Evolutionary conservation across 768 basidiomycete genomes (phyloP).

Genomic region (Coprinopsis strossmayeri): DNA sequence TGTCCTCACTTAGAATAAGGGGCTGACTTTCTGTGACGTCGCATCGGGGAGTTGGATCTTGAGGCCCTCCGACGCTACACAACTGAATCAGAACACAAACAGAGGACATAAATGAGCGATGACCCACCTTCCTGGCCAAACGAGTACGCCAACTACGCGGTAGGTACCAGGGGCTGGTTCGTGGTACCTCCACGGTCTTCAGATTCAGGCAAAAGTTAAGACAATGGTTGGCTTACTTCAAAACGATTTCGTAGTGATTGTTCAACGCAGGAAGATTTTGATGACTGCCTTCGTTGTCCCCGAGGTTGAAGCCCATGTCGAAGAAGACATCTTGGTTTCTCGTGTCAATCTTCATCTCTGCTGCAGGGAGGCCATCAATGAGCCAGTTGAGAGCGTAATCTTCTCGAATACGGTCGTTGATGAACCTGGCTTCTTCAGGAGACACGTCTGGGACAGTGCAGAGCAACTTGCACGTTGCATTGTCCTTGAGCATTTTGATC

Average conservation of each 20-base stretch:
- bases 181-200: conserved; percentile 62
- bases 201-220: neutral
- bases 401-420: conserved; percentile 87
- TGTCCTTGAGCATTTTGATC: conserved; percentile 78
- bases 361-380: conserved; percentile 88
- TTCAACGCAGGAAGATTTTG: conserved; percentile 66
- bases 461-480: conserved; percentile 68
- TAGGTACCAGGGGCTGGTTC: conserved; percentile 58
- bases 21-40: conserved; percentile 33
- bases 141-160: conserved; percentile 88
- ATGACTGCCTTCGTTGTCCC: conserved; percentile 55
- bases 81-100: conserved; percentile 2
- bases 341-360: conserved; percentile 82
- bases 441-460: conserved; percentile 55
- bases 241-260: conserved; percentile 88
- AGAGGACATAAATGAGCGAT: neutral
- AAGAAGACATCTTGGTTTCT: conserved; percentile 83
- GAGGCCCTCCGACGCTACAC: conserved; percentile 56
- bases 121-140: conserved; percentile 53
- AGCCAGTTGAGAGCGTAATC: conserved; percentile 95
- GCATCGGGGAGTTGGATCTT: conserved; percentile 47
- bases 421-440: conserved; percentile 74
- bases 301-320: conserved; percentile 94
- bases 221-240: conserved; percentile 41
- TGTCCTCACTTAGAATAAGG: conserved; percentile 56